phyloP scores from a whole-genome alignment of 345 rosid species.

The Murraya paniculata region DNA sequence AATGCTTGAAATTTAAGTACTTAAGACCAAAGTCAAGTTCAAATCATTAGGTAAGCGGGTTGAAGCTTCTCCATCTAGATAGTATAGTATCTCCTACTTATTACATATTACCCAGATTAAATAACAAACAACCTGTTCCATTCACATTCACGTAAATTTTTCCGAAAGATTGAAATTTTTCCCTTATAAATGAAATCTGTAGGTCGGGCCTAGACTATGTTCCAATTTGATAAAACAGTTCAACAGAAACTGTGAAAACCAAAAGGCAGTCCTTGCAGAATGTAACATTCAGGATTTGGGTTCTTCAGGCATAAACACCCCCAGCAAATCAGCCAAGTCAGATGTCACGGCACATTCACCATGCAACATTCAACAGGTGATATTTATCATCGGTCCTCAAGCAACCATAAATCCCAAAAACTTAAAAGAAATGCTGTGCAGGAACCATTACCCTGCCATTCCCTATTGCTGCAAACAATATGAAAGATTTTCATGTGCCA shows the following conservation, averaged over 20 bases:
- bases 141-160: not conserved
- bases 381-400: not conserved
- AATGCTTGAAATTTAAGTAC: conserved; percentile 42
- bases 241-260: not conserved
- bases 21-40: conserved; percentile 30
- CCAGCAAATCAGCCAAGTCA: not conserved
- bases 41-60: conserved; percentile 46
- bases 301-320: too few relatives aligned
- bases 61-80: conserved; percentile 46
- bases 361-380: not conserved
- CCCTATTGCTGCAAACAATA: not conserved
- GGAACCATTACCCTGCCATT: not conserved
- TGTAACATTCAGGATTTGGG: not conserved
- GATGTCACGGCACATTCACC: not conserved
- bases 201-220: not conserved
- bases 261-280: not conserved
- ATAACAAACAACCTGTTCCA: not conserved
- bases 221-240: not conserved
- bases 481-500: not conserved
- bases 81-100: conserved; percentile 19
- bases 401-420: not conserved
- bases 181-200: not conserved
- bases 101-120: not conserved
- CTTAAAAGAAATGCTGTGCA: not conserved
- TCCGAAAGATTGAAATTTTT: too few relatives aligned